Evolutionary conservation across 352 stramenopile genomes (phyloP).

Genomic region (Detonula confervacea): DNA sequence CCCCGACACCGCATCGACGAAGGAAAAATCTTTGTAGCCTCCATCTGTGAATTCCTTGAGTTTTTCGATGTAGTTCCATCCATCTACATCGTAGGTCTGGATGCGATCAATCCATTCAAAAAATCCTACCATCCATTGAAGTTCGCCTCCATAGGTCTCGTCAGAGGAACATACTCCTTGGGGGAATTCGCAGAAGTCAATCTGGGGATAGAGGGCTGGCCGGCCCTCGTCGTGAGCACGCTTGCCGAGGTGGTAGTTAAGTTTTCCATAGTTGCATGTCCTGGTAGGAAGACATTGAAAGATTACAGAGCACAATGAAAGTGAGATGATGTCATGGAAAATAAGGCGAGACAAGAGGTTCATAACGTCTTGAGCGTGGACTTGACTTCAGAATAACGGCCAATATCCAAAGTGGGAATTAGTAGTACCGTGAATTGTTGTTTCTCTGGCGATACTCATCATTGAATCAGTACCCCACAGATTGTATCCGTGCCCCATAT

Average conservation of each 20-base stretch:
- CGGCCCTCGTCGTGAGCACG: constrained; percentile 44
- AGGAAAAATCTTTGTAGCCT: constrained; percentile 58
- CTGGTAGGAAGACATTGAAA: too few relatives aligned
- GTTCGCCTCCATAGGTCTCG: constrained; percentile 56
- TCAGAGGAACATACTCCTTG: constrained; percentile 58
- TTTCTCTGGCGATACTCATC: too few relatives aligned
- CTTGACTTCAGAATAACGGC: too few relatives aligned
- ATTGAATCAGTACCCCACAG: too few relatives aligned
- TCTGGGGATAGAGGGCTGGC: constrained; percentile 39
- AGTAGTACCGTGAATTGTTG: too few relatives aligned
- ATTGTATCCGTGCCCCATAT: too few relatives aligned
- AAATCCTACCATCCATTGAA: constrained; percentile 62
- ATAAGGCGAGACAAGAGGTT: too few relatives aligned
- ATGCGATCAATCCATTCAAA: constrained; percentile 63
- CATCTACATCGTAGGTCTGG: constrained; percentile 55
- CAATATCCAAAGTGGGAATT: too few relatives aligned
- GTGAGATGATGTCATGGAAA: too few relatives aligned
- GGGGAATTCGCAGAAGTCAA: constrained; percentile 65
- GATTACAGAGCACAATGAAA: too few relatives aligned
- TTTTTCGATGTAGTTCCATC: constrained; percentile 64
- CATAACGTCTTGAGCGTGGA: too few relatives aligned
- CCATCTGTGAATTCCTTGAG: constrained; percentile 55
- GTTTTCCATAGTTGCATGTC: constrained; percentile 59
- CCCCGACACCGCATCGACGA: constrained; percentile 53
- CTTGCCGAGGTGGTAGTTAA: constrained; percentile 56